Percentiles rank a stretch among this genome's conserved stretches.
Evolutionary conservation across 495 filamentous ascomycete genomes (phyloP).

Genomic region (Xylaria cubensis): DNA sequence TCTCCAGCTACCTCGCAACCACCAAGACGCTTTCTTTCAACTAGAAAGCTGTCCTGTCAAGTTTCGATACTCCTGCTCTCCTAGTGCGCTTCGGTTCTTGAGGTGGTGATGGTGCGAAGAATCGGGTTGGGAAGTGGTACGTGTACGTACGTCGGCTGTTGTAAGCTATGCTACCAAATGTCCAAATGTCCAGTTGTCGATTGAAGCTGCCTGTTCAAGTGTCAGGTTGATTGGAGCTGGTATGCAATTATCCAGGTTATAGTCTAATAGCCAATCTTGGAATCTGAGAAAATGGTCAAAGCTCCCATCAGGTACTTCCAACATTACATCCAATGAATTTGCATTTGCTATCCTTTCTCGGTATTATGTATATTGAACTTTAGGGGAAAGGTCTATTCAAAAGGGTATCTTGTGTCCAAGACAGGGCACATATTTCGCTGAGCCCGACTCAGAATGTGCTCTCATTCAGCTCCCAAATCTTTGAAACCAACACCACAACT

Average conservation of each 20-base stretch:
- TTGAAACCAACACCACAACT: not conserved
- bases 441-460: not conserved
- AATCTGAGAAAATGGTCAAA: conserved; percentile 1
- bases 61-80: not conserved
- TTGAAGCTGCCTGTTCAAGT: conserved; percentile 19
- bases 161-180: not conserved
- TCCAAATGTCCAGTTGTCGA: conserved; percentile 14
- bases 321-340: not conserved
- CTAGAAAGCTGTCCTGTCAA: not conserved
- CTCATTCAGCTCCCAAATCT: not conserved
- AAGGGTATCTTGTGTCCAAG: not conserved
- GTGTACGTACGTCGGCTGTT: not conserved
- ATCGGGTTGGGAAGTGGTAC: not conserved
- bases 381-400: not conserved
- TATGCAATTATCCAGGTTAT: conserved; percentile 17
- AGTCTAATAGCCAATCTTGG: not conserved
- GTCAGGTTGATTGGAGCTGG: not conserved
- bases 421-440: not conserved
- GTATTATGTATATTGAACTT: not conserved
- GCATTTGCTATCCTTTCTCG: not conserved
- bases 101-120: not conserved
- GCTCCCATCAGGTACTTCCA: not conserved
- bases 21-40: not conserved
- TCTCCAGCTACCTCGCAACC: conserved; percentile 17
- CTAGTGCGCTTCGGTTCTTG: not conserved